These are phyloP conservation scores for Thermochaetoides thermophila DNA, from an alignment of 495 filamentous ascomycete genomes.

Conservation along the genomic window DNA sequence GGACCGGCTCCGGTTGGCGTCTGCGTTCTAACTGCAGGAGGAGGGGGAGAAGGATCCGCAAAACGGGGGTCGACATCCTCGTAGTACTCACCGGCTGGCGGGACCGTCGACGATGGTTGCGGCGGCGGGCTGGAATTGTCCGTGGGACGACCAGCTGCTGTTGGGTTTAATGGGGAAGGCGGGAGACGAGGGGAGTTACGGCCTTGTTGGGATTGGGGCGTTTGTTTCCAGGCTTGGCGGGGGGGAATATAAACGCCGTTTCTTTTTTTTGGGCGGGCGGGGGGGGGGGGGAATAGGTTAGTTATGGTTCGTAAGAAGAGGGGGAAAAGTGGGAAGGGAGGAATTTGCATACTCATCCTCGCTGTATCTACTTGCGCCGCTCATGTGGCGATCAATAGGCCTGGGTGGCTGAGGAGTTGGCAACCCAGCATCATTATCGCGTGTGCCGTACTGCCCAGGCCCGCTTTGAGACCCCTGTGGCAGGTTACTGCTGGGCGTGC, in stretches of 20 bases:
- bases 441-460: slow-evolving; percentile 35
- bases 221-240: slow-evolving; percentile 42
- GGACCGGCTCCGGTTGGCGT: too few relatives aligned
- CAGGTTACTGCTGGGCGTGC: too few relatives aligned
- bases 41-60: slow-evolving; percentile 26
- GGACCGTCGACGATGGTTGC: slow-evolving; percentile 15
- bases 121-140: slow-evolving; percentile 16
- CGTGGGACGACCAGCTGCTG: too few relatives aligned
- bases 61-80: slow-evolving; percentile 93
- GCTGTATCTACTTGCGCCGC: slow-evolving; percentile 53
- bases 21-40: too few relatives aligned
- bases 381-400: slow-evolving; percentile 29
- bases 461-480: slow-evolving; percentile 24
- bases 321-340: too few relatives aligned
- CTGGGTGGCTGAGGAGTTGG: slow-evolving; percentile 49
- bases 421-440: slow-evolving; percentile 56
- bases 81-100: slow-evolving; percentile 62
- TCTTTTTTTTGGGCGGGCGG: too few relatives aligned
- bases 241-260: slow-evolving; percentile 53
- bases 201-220: too few relatives aligned
- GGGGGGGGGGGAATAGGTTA: too few relatives aligned
- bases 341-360: slow-evolving; percentile 50
- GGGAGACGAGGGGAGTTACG: slow-evolving; percentile 26
- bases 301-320: too few relatives aligned
- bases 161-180: too few relatives aligned